Base-by-base conservation (phyloP, 352 stramenopile species). In the Phytophthora aleatoria region DNA sequence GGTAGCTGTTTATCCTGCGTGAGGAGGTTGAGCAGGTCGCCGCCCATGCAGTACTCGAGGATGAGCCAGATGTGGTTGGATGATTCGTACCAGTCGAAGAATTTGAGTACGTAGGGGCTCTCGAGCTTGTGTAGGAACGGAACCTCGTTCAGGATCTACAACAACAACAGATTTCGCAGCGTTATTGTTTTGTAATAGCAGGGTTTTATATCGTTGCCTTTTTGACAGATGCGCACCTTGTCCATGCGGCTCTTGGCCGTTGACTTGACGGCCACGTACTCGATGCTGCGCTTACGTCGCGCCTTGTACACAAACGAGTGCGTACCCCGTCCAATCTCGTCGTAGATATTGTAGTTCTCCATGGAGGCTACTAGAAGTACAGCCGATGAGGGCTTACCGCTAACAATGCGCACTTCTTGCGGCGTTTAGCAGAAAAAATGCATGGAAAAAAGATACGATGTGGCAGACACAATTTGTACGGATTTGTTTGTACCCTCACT, bases 61-160 rank as follows among this genome's bases (percentile, higher is more conserved):
- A 98, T 98, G 60, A 98, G 78, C 92, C 92, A 98, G 39, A 98
- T 95, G 79, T 98, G 95, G 76, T 98, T 97, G 57, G 91, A 80
- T 53, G 92, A 98, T 76, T 98, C 93, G 79, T 98, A 98, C 93
- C 93, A 98, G 71, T 98, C 95, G 79, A 90, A 94, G 67, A 98
- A 98, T 72, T 90, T 94, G 58, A 98, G 74, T 43, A 97, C 85
- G 65, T 96, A 80, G 27, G 74, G 87, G 56, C 85, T 95, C 35
- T 92, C 69, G 5, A 97, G 76, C 49, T 90, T 91, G 73, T 97
- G 87, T 61, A 97, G 78, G 63, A 97, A 81, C 61, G 93, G 88
- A 36, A 96, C 87, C 44, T 95, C 87, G 57, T 95, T 94, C 16
- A 94, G 62, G 56, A 95, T 91, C 85, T 94, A 42, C 50, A 53